Evolutionary conservation across 345 rosid species (phyloP).

Genomic region (Mallotus nudiflorus): DNA sequence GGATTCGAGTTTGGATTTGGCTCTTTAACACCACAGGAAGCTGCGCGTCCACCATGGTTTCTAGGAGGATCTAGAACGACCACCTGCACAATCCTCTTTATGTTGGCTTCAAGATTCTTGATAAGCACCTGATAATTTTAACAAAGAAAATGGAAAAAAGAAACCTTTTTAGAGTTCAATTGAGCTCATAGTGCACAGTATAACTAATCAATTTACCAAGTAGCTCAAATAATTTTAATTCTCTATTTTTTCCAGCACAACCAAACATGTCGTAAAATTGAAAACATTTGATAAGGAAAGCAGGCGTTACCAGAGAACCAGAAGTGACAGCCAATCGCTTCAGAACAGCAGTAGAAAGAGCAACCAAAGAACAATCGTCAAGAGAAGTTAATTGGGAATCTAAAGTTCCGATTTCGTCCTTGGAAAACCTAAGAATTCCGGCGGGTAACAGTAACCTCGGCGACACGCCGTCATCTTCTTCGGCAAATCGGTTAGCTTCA

Average conservation of each 20-base stretch:
- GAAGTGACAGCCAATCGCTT: conserved; percentile 65
- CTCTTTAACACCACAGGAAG: conserved; percentile 5
- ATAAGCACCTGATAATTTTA: conserved; percentile 49
- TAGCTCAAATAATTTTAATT: no score
- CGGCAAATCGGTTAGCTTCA: conserved; percentile 8
- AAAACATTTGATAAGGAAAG: not conserved
- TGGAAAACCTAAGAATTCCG: conserved; percentile 63
- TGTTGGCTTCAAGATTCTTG: conserved; percentile 52
- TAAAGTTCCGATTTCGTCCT: conserved; percentile 26
- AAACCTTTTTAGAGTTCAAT: not conserved
- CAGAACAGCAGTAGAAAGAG: conserved; percentile 64
- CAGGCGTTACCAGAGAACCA: conserved; percentile 79
- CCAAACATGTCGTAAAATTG: no score
- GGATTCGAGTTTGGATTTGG: conserved; percentile 20
- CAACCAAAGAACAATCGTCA: conserved; percentile 64
- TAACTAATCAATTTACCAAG: no score
- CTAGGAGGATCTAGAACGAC: conserved; percentile 81
- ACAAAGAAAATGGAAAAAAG: not conserved
- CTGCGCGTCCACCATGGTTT: conserved; percentile 20
- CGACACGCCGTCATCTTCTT: conserved; percentile 11
- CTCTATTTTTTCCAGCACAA: no score
- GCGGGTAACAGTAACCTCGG: conserved; percentile 42
- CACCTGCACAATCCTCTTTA: conserved; percentile 61
- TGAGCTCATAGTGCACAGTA: not conserved
- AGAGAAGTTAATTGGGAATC: conserved; percentile 42